A percentile compares a stretch with the other conserved stretches of the same genome.
Conservation (phyloP, 148 eudicot genomes). For the Dysphania ambrosioides region DNA sequence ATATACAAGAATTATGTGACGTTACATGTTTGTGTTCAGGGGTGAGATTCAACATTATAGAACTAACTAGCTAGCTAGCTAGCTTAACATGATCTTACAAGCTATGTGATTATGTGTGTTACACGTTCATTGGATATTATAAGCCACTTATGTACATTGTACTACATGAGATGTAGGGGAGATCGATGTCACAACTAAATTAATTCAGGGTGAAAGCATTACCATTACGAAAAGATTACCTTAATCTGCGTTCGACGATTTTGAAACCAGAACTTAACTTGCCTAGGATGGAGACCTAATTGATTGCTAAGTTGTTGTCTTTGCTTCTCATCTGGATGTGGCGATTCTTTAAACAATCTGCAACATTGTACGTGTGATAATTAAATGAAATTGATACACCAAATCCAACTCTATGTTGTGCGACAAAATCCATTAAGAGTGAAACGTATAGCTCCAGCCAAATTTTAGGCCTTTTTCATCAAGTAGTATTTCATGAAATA, state of each 20-base stretch:
- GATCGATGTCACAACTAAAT: neutral
- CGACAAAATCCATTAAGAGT: neutral
- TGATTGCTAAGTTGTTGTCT: conserved; percentile 93
- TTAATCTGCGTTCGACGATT: conserved; percentile 97
- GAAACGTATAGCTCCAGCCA: neutral
- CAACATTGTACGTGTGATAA: neutral
- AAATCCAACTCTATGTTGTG: neutral
- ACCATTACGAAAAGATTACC: conserved; percentile 29
- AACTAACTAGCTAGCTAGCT: too few relatives aligned
- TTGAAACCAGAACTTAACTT: conserved; percentile 98
- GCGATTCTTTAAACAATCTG: conserved; percentile 92
- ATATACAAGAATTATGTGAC: too few relatives aligned
- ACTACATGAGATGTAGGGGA: too few relatives aligned
- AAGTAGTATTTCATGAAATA: too few relatives aligned
- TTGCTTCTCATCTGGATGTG: conserved; percentile 99
- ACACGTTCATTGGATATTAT: too few relatives aligned
- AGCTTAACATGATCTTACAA: neutral
- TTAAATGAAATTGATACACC: neutral
- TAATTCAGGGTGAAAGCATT: neutral
- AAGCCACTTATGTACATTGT: too few relatives aligned
- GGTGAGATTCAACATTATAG: too few relatives aligned
- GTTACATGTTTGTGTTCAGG: too few relatives aligned
- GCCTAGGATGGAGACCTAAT: conserved; percentile 91
- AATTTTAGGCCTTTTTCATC: neutral
- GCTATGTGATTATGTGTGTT: neutral